Evolutionary conservation across 1,284 basidiomycete species (phyloP), one percentile per base, ranked within the genome.

Genomic region (Waitea zeae): DNA sequence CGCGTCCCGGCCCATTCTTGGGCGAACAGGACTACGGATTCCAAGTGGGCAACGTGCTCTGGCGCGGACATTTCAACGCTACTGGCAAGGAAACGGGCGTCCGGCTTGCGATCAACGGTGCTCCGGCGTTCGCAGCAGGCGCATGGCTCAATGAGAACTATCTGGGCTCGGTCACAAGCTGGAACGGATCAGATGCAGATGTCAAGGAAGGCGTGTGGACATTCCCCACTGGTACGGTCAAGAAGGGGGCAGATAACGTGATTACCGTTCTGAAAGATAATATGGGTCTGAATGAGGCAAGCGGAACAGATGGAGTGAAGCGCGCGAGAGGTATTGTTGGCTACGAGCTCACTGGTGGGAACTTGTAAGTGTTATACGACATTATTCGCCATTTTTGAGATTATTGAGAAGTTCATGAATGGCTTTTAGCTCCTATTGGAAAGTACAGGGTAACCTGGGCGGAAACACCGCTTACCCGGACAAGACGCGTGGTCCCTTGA

Each of bases 11-110:
- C n/a, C n/a, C n/a, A n/a, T n/a, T n/a, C n/a, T n/a, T n/a, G n/a
- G n/a, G n/a, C n/a, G n/a, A n/a, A n/a, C n/a, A n/a, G n/a, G n/a
- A 68, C 30, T 71, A 70, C 41, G 67, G 64, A 3, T 70, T 57
- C 41, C 67, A 69, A 41, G 63, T 57, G 1, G 67, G 67, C n/a
- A 65, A 64, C 41, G 61, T 69, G 33, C 41, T 70, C 15, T 71
- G 66, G 64, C 56, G 65, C 1, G 67, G 56, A 5, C 59, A 61
- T 31, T 68, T 70, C 46, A 54, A 41, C 29, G 54, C 61, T 2
- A 58, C 54, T 0, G 60, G 62, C 3, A 35, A 44, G 12, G 57
- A 62, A 43, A 56, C 50, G 1, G 63, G 56, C 1, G 54, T 70
- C 38, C 50, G 36, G 5, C 39, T 57, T 17, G 46, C 57, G 19